phyloP scores from a whole-genome alignment of 1,139 yeast species.

The Arxiozyma telluris region DNA sequence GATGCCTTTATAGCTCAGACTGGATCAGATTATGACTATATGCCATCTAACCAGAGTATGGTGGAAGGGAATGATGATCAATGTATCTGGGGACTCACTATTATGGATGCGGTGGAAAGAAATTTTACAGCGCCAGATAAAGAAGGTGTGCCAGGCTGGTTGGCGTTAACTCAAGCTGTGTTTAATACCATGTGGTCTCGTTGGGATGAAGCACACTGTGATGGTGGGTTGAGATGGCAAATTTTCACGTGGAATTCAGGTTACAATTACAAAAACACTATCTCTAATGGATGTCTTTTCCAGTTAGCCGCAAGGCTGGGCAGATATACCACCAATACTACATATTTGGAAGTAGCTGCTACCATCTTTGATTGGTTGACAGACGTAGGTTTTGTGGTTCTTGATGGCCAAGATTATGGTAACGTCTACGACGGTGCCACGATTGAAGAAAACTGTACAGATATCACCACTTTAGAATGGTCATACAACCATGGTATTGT shows the following conservation, averaged over 20 bases:
- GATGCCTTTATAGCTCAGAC: conserved; percentile 49
- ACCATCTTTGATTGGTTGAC: conserved; percentile 54
- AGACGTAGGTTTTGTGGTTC: conserved; percentile 39
- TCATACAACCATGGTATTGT: conserved; percentile 55
- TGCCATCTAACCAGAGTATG: conserved; percentile 51
- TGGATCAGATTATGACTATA: conserved; percentile 44
- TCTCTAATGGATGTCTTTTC: conserved; percentile 55
- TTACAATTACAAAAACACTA: conserved; percentile 57
- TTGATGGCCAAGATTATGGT: conserved; percentile 29
- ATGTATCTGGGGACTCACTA: conserved; percentile 60
- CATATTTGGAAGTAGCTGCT: conserved; percentile 49
- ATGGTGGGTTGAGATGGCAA: conserved; percentile 66
- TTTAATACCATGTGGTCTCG: conserved; percentile 46
- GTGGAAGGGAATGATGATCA: conserved; percentile 68
- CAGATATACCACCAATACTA: conserved; percentile 45
- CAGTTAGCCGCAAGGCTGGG: conserved; percentile 56
- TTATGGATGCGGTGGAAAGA: conserved; percentile 54
- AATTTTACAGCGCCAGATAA: conserved; percentile 41
- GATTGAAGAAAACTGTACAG: conserved; percentile 40
- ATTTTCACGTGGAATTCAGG: conserved; percentile 64
- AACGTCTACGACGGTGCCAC: conserved; percentile 53
- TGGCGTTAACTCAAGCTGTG: conserved; percentile 50
- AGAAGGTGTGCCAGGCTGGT: conserved; percentile 37
- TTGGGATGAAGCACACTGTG: conserved; percentile 49
- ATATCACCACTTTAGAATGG: conserved; percentile 46